phyloP scores from a whole-genome alignment of 352 stramenopile species.

The Phytopythium boreale region DNA sequence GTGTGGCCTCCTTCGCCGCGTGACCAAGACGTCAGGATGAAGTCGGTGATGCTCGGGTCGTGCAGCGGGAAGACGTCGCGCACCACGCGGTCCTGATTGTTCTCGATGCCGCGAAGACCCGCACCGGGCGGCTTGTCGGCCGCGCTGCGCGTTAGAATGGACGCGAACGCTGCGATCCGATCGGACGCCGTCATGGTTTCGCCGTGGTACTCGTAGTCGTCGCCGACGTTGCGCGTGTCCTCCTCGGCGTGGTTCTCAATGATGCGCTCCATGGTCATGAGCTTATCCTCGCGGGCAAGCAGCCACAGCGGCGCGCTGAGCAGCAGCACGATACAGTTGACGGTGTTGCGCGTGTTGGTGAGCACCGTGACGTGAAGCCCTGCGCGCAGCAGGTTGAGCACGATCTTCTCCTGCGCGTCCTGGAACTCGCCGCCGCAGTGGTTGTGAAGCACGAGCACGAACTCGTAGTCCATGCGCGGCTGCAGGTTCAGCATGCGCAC shows the following conservation, averaged over 20 bases:
- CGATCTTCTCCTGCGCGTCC: slow-evolving; percentile 34
- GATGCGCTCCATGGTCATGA: slow-evolving; percentile 61
- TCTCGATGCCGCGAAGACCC: slow-evolving; percentile 40
- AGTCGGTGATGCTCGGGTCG: slow-evolving; percentile 58
- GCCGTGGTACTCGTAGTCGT: slow-evolving; percentile 54
- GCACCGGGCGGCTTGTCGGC: slow-evolving; percentile 48
- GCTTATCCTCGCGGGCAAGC: slow-evolving; percentile 55
- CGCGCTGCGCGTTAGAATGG: slow-evolving; percentile 41
- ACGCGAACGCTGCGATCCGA: slow-evolving; percentile 47
- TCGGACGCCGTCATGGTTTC: slow-evolving; percentile 54
- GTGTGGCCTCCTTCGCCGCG: slow-evolving; percentile 19
- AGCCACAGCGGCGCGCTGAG: slow-evolving; percentile 58
- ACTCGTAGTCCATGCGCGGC: slow-evolving; percentile 56
- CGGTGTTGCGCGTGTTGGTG: slow-evolving; percentile 50
- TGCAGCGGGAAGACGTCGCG: slow-evolving; percentile 61
- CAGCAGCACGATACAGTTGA: slow-evolving; percentile 36
- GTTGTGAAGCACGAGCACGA: slow-evolving; percentile 52
- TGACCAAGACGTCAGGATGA: slow-evolving; percentile 47
- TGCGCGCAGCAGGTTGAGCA: slow-evolving; percentile 37
- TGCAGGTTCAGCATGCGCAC: slow-evolving; percentile 63
- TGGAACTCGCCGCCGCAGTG: slow-evolving; percentile 17
- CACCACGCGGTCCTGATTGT: slow-evolving; percentile 45
- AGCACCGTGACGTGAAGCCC: slow-evolving; percentile 53
- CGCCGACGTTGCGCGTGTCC: slow-evolving; percentile 36
- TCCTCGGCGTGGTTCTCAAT: slow-evolving; percentile 58